Percentiles rank a stretch among this genome's conserved stretches.
Evolutionary conservation across 495 filamentous ascomycete genomes (phyloP).

Genomic region (Trypethelium eluteriae): DNA sequence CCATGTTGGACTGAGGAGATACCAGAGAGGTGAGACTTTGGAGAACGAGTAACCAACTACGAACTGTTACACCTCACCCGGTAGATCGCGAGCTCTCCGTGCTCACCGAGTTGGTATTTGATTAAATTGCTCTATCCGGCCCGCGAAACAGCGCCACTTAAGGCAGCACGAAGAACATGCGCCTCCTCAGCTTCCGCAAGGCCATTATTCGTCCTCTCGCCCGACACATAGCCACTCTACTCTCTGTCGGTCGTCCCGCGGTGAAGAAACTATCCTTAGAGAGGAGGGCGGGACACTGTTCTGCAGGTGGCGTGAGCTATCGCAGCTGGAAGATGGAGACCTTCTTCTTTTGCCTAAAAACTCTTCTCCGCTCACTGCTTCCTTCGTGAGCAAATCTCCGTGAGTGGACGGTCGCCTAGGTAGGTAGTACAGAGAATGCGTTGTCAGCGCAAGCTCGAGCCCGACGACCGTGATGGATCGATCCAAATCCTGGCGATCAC

Average conservation of each 20-base stretch:
- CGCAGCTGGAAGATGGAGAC: background rate
- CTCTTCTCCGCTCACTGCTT: background rate
- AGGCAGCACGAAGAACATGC: background rate
- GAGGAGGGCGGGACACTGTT: background rate
- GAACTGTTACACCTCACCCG: background rate
- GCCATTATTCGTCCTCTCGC: background rate
- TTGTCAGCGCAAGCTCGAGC: background rate
- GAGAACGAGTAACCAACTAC: background rate
- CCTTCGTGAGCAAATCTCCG: background rate
- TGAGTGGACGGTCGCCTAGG: background rate
- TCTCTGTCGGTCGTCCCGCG: background rate
- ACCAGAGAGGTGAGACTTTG: background rate
- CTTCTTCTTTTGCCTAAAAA: conserved; percentile 4
- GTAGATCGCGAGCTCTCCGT: background rate
- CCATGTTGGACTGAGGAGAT: background rate
- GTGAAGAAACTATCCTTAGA: background rate
- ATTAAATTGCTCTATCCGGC: background rate
- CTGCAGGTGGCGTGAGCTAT: conserved; percentile 1
- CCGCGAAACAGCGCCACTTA: background rate
- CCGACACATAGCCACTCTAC: background rate
- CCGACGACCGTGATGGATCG: background rate
- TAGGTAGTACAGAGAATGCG: background rate
- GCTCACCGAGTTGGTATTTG: background rate
- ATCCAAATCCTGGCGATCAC: conserved; percentile 1
- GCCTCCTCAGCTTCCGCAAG: background rate